These are phyloP conservation scores for Exophiala aquamarina DNA, from an alignment of 2,329 filamentous ascomycete species.

Conservation along the genomic window DNA sequence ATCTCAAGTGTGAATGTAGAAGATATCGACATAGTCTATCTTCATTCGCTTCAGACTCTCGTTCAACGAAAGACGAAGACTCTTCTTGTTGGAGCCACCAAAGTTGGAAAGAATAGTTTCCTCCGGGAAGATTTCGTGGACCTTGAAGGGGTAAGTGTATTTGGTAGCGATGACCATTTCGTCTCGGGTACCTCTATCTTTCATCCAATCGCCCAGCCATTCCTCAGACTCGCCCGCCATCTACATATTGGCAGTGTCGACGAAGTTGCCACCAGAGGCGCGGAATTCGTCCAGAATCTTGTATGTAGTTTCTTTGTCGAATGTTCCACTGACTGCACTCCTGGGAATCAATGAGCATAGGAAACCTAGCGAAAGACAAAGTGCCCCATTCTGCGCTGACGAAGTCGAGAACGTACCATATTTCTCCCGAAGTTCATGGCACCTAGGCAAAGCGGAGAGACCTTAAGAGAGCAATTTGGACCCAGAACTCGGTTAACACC, in stretches of 20 bases:
- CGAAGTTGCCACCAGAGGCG: conserved; percentile 49
- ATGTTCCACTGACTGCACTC: conserved; percentile 34
- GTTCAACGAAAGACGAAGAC: conserved; percentile 31
- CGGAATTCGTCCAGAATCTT: conserved; percentile 49
- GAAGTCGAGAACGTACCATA: too few species aligned
- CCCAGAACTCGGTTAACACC: conserved; percentile 54
- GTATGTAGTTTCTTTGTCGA: conserved; percentile 45
- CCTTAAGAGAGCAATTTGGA: conserved; percentile 51
- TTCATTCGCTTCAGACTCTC: conserved; percentile 34
- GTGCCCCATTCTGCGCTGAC: too few species aligned
- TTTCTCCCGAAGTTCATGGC: conserved; percentile 56
- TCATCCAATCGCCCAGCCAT: conserved; percentile 54
- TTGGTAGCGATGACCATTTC: conserved; percentile 57
- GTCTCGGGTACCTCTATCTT: conserved; percentile 43
- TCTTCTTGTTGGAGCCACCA: conserved; percentile 39
- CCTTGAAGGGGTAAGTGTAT: conserved; percentile 43
- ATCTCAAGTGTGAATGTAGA: conserved; percentile 55
- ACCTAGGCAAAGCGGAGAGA: conserved; percentile 55
- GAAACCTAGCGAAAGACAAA: background rate
- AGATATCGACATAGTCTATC: conserved; percentile 38
- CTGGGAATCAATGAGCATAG: conserved; percentile 33
- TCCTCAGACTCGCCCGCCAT: conserved; percentile 47
- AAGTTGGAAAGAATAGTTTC: conserved; percentile 36
- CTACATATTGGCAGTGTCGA: conserved; percentile 50
- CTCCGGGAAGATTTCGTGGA: conserved; percentile 23